phyloP scores from a whole-genome alignment of 2,329 filamentous ascomycete genomes.

The Pseudogymnoascus sp. region DNA sequence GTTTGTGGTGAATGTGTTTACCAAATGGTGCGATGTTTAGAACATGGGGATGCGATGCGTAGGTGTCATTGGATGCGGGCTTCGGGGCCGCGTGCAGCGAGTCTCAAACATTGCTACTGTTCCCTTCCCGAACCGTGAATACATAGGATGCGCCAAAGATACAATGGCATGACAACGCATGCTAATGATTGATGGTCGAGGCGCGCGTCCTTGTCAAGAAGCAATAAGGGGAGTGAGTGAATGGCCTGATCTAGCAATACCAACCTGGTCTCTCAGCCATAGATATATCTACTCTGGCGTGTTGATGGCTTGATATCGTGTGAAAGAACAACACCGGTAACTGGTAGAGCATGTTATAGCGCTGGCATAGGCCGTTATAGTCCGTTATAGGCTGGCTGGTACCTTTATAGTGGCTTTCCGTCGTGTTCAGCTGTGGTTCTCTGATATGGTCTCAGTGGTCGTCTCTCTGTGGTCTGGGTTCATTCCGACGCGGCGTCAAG shows the following conservation, averaged over 20 bases:
- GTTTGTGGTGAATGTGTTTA: not conserved
- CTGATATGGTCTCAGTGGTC: not conserved
- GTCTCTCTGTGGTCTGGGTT: not conserved
- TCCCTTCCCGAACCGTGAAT: not conserved
- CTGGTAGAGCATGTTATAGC: not conserved
- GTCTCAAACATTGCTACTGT: not conserved
- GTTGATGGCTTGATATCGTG: not conserved
- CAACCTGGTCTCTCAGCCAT: not conserved
- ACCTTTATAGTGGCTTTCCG: not conserved
- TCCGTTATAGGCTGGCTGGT: not conserved
- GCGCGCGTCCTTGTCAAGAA: not conserved
- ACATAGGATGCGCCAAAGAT: not conserved
- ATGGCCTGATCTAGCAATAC: not conserved
- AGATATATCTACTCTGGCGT: not conserved
- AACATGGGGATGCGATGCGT: not conserved
- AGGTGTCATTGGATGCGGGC: not conserved
- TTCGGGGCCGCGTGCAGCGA: constrained; percentile 5
- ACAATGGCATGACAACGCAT: constrained; percentile 3
- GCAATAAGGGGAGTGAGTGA: not conserved
- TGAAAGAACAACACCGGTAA: too few relatives aligned
- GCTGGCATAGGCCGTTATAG: too few relatives aligned
- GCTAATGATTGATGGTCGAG: not conserved
- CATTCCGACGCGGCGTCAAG: not conserved
- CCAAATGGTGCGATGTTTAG: not conserved
- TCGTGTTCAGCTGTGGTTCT: not conserved